Conservation (phyloP, 768 basidiomycete species). For the Serendipita indica region DNA sequence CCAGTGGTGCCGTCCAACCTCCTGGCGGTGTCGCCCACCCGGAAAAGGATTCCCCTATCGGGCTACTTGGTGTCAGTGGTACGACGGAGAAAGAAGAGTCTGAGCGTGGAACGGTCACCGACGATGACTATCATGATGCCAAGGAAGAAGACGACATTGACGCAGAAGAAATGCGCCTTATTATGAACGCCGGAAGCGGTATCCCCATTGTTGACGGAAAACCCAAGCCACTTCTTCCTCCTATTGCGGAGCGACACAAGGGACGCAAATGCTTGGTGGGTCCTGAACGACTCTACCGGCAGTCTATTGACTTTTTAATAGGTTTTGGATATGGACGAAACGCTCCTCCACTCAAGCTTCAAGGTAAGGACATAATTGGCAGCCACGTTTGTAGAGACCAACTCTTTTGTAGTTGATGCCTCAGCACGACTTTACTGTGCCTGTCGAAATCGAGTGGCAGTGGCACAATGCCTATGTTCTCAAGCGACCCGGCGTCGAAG, state of each 20-base stretch:
- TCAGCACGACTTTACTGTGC: constrained; percentile 75
- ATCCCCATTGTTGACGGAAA: constrained; percentile 92
- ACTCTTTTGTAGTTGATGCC: constrained; percentile 10
- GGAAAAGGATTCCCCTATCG: constrained; percentile 22
- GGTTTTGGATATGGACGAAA: constrained; percentile 84
- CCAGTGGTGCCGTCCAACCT: constrained; percentile 82
- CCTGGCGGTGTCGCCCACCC: constrained; percentile 57
- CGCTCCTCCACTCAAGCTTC: constrained; percentile 93
- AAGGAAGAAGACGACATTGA: constrained; percentile 30
- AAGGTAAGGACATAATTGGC: constrained; percentile 53
- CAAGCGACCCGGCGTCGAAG: constrained; percentile 95
- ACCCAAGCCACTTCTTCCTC: constrained; percentile 77
- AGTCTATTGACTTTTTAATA: background rate
- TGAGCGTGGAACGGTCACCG: constrained; percentile 52
- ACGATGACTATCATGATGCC: constrained; percentile 43
- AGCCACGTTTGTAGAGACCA: too few relatives aligned
- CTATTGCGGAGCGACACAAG: constrained; percentile 58
- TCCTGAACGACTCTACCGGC: background rate
- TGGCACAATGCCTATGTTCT: constrained; percentile 99
- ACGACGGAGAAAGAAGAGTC: constrained; percentile 43
- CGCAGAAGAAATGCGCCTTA: constrained; percentile 82
- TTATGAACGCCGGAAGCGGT: constrained; percentile 82
- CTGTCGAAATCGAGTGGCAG: constrained; percentile 96
- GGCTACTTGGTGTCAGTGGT: constrained; percentile 19
- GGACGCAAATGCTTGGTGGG: constrained; percentile 89